These are phyloP conservation scores for Aspergillus brasiliensis DNA, from an alignment of 2,329 filamentous ascomycete species.

Conservation along the genomic window DNA sequence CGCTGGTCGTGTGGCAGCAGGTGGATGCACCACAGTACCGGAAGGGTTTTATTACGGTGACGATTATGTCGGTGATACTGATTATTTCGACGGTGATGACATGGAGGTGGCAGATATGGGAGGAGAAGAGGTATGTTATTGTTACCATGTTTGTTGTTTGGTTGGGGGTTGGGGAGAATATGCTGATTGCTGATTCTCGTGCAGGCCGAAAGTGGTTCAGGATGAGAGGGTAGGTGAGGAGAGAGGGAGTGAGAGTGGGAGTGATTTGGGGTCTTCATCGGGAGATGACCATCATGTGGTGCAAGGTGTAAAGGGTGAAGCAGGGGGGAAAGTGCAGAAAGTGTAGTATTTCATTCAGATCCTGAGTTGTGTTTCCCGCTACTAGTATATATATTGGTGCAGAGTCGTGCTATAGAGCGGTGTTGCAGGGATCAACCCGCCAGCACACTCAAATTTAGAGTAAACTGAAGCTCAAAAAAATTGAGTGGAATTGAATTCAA, in stretches of 20 bases:
- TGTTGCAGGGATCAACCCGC: no score
- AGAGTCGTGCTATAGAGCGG: no score
- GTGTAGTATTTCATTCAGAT: not conserved
- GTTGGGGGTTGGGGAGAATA: not conserved
- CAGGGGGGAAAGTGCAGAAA: not conserved
- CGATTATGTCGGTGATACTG: slow-evolving; percentile 52
- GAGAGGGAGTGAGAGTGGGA: not conserved
- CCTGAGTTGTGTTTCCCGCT: no score
- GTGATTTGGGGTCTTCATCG: not conserved
- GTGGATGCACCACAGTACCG: slow-evolving; percentile 61
- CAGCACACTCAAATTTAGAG: no score
- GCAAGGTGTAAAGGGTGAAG: not conserved
- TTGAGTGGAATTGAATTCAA: no score
- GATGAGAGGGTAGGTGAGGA: not conserved
- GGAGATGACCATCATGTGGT: no score
- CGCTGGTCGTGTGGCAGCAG: slow-evolving; percentile 67
- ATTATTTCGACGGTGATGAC: slow-evolving; percentile 50
- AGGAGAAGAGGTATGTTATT: slow-evolving; percentile 6
- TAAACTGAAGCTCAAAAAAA: no score
- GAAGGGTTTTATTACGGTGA: slow-evolving; percentile 62
- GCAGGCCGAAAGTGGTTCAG: not conserved
- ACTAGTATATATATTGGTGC: no score
- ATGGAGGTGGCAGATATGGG: slow-evolving; percentile 9
- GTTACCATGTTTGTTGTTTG: not conserved
- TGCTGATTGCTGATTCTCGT: no score